Conservation (phyloP, 306 rosid species). For the Senna tora region DNA sequence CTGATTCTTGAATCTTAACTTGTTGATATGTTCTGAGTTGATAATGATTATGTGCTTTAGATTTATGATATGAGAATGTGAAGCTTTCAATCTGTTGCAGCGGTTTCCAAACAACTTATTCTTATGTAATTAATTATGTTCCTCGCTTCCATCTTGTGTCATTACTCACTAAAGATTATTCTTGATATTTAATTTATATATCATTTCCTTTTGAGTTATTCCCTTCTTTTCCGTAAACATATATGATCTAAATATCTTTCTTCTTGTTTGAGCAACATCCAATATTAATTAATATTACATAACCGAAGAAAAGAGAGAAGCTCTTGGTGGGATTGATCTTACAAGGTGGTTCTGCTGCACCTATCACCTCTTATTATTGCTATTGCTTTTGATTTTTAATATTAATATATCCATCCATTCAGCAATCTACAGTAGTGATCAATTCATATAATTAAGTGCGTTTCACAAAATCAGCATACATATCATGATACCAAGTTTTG, state of each 20-base stretch:
- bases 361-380: slow-evolving; percentile 24
- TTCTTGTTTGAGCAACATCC: slow-evolving; percentile 48
- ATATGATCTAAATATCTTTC: slow-evolving; percentile 63
- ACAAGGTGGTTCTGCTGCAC: slow-evolving; percentile 45
- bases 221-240: too few relatives aligned
- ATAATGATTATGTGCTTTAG: too few relatives aligned
- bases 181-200: too few relatives aligned
- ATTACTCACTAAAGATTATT: too few relatives aligned
- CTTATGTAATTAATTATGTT: too few relatives aligned
- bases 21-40: too few relatives aligned
- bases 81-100: too few relatives aligned
- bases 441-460: not conserved
- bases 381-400: slow-evolving; percentile 21
- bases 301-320: slow-evolving; percentile 25
- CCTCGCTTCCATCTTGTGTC: too few relatives aligned
- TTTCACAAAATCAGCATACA: not conserved
- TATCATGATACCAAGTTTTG: slow-evolving; percentile 23
- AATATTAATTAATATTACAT: slow-evolving; percentile 24
- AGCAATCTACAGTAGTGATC: slow-evolving; percentile 4
- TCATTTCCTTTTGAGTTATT: too few relatives aligned
- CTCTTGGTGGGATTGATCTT: slow-evolving; percentile 28
- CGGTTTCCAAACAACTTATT: too few relatives aligned
- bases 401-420: slow-evolving; percentile 23
- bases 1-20: too few relatives aligned
- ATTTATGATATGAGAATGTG: too few relatives aligned